Percentiles rank a stretch among this genome's conserved stretches.
These are phyloP conservation scores for Rhizophagus sp. DNA, from an alignment of 192 early-diverging fungal species.

Conservation along the genomic window DNA sequence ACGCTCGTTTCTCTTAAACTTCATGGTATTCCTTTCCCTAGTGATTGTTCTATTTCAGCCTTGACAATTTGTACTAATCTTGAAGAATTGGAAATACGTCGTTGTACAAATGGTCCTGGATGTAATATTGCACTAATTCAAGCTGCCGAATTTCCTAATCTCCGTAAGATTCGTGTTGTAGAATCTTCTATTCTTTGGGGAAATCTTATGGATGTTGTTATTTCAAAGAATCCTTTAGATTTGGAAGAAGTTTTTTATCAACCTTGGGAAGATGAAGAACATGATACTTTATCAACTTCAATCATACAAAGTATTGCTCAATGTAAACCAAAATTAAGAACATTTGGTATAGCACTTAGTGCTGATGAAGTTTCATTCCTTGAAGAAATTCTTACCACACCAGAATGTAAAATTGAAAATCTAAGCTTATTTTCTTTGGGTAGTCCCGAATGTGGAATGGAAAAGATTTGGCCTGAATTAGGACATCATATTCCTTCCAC, in stretches of 20 bases:
- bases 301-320: background rate
- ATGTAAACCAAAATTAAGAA: constrained; percentile 3
- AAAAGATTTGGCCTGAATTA: constrained; percentile 10
- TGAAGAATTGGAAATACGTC: constrained; percentile 13
- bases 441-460: background rate
- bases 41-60: background rate
- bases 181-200: constrained; percentile 17
- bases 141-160: background rate
- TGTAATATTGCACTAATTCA: background rate
- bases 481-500: constrained; percentile 2
- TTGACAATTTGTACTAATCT: constrained; percentile 2
- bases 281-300: background rate
- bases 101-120: background rate
- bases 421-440: constrained; percentile 17
- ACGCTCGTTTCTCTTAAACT: background rate
- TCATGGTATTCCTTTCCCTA: constrained; percentile 15
- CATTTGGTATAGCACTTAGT: constrained; percentile 2
- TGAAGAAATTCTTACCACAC: background rate
- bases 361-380: constrained; percentile 8
- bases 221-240: constrained; percentile 9
- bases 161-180: background rate
- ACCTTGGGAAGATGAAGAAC: constrained; percentile 10
- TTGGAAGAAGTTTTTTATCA: constrained; percentile 17
- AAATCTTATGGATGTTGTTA: background rate
- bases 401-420: background rate